Evolutionary conservation across 2,329 filamentous ascomycete genomes (phyloP), one percentile per base, ranked within the genome.

Genomic region (Penicillium sclerotigenum): DNA sequence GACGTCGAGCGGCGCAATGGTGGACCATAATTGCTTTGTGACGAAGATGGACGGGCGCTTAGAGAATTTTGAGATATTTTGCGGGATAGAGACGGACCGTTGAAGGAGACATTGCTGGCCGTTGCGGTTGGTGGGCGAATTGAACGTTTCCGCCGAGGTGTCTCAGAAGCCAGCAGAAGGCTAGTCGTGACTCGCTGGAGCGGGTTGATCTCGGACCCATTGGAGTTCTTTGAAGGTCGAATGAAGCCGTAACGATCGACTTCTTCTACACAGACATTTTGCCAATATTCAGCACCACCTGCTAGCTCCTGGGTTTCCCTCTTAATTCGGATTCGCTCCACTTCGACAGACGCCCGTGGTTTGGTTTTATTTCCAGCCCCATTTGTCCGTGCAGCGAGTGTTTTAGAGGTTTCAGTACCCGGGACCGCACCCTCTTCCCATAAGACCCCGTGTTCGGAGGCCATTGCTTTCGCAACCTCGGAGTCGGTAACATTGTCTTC

Each of bases 211-310:
- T 74, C 72, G 10, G 66, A 66, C 18, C 63, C 59, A 10, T 73
- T 67, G 6, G 65, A 60, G 20, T 71, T 68, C 13, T 59, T 62
- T 6, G 67, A 57, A n/a, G 60, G 60, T 11, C 69, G 71, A 49
- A 87, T 87, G 71, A 87, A 87, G 10, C 85, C 85, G 67, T 87
- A 87, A 57, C 85, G 78, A 68, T 87, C 85, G 4, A 87, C 83
- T 59, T 86, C 80, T 14, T 75, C 80, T 6, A 77, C 81, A 18
- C 81, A 76, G 11, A 87, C 73, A 68, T 87, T 79, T 57, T 83
- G 78, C 84, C 84, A 87, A 62, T 87, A 84, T 60, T 87, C 85
- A 47, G 86, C 79, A 2, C 85, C 85, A 8, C 85, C 85, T 22
- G 84, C 84, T 31, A 82, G 70, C 69, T 87, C 85, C 47, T 77